Base-by-base conservation (phyloP, 495 filamentous ascomycete species). In the Neurospora discreta region DNA sequence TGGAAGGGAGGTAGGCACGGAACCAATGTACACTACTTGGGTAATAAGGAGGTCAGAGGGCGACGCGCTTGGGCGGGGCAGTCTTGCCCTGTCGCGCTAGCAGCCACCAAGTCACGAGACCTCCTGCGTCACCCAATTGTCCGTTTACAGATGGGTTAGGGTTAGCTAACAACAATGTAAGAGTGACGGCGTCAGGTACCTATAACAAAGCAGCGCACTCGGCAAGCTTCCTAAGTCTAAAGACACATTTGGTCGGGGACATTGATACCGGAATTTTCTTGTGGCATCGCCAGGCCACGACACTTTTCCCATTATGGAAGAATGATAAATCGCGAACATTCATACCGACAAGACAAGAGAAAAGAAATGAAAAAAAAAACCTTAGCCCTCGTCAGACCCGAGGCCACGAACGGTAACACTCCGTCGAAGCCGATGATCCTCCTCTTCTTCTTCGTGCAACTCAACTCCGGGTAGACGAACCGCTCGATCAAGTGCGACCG, bases 401-500 rank as follows among this genome's bases (percentile, higher is more conserved):
- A 75, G 73, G 9, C 78, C 73, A 23, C 79, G 76, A 20, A n/a
- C 72, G 30, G 78, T 81, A 70, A 81, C 77, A 20, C 80, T 82
- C 46, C 80, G 77, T 71, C 82, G 75, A 69, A 84, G 78, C 8
- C 76, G 72, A 42, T 79, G 72, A 72, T 84, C 78, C 76, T 85
- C 81, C 15, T 60, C 82, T 76, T 84, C 78, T 52, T 83, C 81
- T 71, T 72, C 67, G 42, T 85, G 82, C 75, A 89, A 79, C 36
- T 81, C 79, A 74, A 87, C 89, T 46, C 85, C 87, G 0, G 92
- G 93, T 52, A 97, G 77, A 75, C 92, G 83, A 23, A 95, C 86
- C 3, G 93, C 92, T 68, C 90, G 86, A 78, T 96, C 92, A 76
- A 95, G 89, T 30, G 92, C 92, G 72, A 94, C 92, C 0, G 93